These are phyloP conservation scores for Saccharomycopsis fodiens DNA, from an alignment of 805 yeast genomes.

Conservation along the genomic window DNA sequence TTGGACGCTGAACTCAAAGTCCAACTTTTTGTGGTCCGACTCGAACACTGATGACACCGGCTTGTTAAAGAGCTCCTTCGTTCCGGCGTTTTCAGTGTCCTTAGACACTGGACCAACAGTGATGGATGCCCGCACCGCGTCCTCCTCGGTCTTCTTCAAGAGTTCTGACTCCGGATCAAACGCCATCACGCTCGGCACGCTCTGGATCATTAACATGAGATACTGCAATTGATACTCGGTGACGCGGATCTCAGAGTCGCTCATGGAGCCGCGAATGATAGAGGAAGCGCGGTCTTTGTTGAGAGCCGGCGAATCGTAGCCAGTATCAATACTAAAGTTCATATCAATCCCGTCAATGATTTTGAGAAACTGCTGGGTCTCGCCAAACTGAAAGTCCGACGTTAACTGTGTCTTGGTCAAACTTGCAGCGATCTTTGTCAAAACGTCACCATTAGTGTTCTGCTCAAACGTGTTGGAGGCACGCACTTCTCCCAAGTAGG, in stretches of 20 bases:
- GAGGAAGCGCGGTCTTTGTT: slow-evolving; percentile 38
- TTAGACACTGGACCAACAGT: slow-evolving; percentile 31
- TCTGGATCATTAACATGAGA: slow-evolving; percentile 45
- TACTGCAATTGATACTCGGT: slow-evolving; percentile 68
- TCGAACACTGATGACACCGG: not conserved
- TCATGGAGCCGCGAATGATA: slow-evolving; percentile 47
- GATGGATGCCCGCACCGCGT: slow-evolving; percentile 58
- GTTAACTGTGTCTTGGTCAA: slow-evolving; percentile 62
- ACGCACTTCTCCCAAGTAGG: slow-evolving; percentile 76
- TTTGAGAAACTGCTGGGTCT: slow-evolving; percentile 44
- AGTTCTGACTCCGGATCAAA: slow-evolving; percentile 35
- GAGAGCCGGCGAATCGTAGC: slow-evolving; percentile 30
- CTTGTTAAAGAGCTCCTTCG: slow-evolving; percentile 21
- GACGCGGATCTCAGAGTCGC: slow-evolving; percentile 54
- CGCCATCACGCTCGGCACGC: slow-evolving; percentile 48
- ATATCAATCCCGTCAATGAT: slow-evolving; percentile 63
- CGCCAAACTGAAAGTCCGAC: slow-evolving; percentile 48
- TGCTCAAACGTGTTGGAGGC: slow-evolving; percentile 52
- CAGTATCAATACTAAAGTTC: slow-evolving; percentile 47
- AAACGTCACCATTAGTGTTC: slow-evolving; percentile 23
- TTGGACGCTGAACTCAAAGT: slow-evolving; percentile 53
- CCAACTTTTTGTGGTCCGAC: slow-evolving; percentile 29
- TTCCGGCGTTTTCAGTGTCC: slow-evolving; percentile 22
- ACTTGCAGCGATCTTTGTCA: slow-evolving; percentile 60
- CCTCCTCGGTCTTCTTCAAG: slow-evolving; percentile 48